Conservation (phyloP, 1,284 basidiomycete species). For the Ceratobasidium sp. region DNA sequence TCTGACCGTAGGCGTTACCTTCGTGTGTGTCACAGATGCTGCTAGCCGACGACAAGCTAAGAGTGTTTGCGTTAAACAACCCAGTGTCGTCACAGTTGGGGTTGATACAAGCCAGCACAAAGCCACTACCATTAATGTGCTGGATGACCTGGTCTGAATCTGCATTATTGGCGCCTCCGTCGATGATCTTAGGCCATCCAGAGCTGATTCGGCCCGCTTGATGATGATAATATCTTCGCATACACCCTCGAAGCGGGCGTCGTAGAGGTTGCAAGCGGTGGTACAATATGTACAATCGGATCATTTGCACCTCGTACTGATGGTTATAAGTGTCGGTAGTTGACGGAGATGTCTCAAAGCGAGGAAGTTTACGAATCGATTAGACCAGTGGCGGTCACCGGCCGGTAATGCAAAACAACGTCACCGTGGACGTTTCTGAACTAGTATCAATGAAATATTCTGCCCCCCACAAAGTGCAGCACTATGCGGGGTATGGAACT, state of each 20-base stretch:
- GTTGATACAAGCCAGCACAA: constrained; percentile 7
- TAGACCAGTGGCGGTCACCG: too few relatives aligned
- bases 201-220: constrained; percentile 6
- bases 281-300: too few relatives aligned
- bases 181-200: constrained; percentile 29
- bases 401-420: too few relatives aligned
- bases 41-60: not conserved
- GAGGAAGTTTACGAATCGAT: too few relatives aligned
- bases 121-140: constrained; percentile 39
- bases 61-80: not conserved
- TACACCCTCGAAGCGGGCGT: constrained; percentile 49
- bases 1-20: not conserved
- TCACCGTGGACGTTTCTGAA: too few relatives aligned
- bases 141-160: constrained; percentile 40
- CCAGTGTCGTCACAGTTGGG: constrained; percentile 6
- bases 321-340: too few relatives aligned
- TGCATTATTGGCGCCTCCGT: constrained; percentile 37
- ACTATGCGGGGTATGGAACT: constrained; percentile 29
- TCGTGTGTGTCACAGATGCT: constrained; percentile 5
- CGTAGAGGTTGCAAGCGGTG: constrained; percentile 52
- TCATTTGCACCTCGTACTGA: too few relatives aligned
- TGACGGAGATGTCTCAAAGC: too few relatives aligned
- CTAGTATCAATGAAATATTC: too few relatives aligned
- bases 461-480: too few relatives aligned
- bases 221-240: constrained; percentile 48